Evolutionary conservation across 495 filamentous ascomycete genomes (phyloP).

Genomic region (Chaetomium fimeti): DNA sequence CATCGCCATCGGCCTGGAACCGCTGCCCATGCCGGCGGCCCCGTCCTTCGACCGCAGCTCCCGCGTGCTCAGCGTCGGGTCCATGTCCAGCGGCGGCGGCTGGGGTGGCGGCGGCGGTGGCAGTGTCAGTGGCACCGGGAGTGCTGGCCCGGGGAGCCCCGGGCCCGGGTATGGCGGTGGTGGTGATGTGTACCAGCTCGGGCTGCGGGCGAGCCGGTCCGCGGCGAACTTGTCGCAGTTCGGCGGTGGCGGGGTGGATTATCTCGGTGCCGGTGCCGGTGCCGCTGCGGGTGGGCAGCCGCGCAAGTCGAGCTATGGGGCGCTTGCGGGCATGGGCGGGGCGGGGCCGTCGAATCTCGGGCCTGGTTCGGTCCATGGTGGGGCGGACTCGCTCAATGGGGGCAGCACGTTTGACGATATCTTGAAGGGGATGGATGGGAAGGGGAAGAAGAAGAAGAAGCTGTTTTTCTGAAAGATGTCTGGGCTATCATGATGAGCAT

Average conservation of each 20-base stretch:
- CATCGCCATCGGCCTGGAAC: conserved; percentile 49
- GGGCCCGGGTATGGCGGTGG: not conserved
- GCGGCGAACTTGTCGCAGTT: conserved; percentile 17
- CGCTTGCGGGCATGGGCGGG: not conserved
- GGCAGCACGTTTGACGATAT: conserved; percentile 66
- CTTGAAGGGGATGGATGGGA: conserved; percentile 49
- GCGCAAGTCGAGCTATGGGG: conserved; percentile 22
- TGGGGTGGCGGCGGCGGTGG: not conserved
- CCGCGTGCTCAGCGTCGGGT: conserved; percentile 16
- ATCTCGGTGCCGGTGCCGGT: not conserved
- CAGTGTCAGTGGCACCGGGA: not conserved
- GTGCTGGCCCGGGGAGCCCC: not conserved
- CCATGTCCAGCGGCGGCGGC: not conserved
- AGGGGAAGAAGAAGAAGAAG: conserved; percentile 46
- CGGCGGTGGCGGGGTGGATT: not conserved
- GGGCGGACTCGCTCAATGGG: conserved; percentile 27
- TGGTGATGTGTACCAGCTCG: not conserved
- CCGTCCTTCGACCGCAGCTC: not conserved
- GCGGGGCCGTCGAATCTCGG: conserved; percentile 5
- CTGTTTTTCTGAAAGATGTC: conserved; percentile 38
- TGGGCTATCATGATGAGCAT: not conserved
- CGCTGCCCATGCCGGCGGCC: conserved; percentile 28
- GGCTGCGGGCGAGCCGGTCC: conserved; percentile 19
- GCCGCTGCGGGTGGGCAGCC: not conserved
- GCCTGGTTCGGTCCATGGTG: conserved; percentile 2